Conservation (phyloP, 257 asterid species). For the Buddleja alternifolia region DNA sequence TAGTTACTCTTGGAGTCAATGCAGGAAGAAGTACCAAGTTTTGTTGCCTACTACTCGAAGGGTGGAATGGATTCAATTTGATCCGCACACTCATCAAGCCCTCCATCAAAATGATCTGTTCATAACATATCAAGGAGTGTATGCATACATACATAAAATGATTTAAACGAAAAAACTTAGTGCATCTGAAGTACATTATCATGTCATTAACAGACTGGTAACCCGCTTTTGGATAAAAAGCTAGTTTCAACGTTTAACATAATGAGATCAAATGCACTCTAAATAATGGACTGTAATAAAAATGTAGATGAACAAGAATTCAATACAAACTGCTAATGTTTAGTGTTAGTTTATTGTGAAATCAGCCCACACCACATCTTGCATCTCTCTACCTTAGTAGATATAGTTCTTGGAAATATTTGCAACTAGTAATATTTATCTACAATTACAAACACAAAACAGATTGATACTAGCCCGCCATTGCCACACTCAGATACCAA, state of each 20-base stretch:
- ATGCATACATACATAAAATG: background rate
- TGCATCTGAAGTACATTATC: background rate
- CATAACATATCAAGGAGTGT: constrained; percentile 16
- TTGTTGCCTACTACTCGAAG: constrained; percentile 34
- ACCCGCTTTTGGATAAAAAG: background rate
- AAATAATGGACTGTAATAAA: too few relatives aligned
- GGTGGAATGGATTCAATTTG: constrained; percentile 44
- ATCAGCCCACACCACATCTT: too few relatives aligned
- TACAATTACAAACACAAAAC: too few relatives aligned
- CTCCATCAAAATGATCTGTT: constrained; percentile 62
- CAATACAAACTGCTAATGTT: too few relatives aligned
- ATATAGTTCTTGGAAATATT: too few relatives aligned
- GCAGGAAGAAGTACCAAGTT: constrained; percentile 33
- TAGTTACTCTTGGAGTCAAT: constrained; percentile 39
- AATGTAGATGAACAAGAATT: too few relatives aligned
- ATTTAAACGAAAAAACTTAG: background rate
- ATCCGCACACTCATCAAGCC: constrained; percentile 56
- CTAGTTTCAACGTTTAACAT: background rate
- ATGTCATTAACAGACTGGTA: background rate
- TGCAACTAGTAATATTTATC: too few relatives aligned
- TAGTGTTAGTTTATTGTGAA: too few relatives aligned
- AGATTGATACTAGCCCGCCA: too few relatives aligned
- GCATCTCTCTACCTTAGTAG: too few relatives aligned
- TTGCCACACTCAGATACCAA: too few relatives aligned
- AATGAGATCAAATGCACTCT: too few relatives aligned